phyloP scores from a whole-genome alignment of 352 stramenopile genomes.

The Pythium phragmitis region DNA sequence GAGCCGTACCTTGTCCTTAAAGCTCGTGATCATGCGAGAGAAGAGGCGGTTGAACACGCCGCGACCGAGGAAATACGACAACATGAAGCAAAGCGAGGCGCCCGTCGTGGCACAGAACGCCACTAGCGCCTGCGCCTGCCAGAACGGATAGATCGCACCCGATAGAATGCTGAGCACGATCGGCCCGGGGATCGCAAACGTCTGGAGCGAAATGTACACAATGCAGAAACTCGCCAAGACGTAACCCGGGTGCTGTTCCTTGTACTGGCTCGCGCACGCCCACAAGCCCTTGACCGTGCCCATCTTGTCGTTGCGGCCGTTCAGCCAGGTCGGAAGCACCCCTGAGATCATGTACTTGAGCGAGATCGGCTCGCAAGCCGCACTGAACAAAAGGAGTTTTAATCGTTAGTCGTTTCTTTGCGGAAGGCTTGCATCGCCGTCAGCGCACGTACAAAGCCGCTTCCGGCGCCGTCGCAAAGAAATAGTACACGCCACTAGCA shows the following conservation, averaged over 20 bases:
- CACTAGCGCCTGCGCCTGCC: slow-evolving; percentile 75
- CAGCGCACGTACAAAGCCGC: slow-evolving; percentile 55
- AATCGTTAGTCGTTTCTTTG: background rate
- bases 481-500: slow-evolving; percentile 51
- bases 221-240: slow-evolving; percentile 81
- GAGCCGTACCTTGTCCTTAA: slow-evolving; percentile 65
- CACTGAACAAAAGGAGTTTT: slow-evolving; percentile 28
- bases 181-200: slow-evolving; percentile 85
- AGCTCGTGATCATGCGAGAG: slow-evolving; percentile 67
- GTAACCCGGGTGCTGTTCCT: slow-evolving; percentile 65
- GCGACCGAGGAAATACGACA: slow-evolving; percentile 84
- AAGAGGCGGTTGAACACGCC: slow-evolving; percentile 70
- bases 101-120: slow-evolving; percentile 82
- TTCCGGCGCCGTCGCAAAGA: slow-evolving; percentile 69
- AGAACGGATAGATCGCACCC: slow-evolving; percentile 86
- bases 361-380: slow-evolving; percentile 70
- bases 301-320: slow-evolving; percentile 85
- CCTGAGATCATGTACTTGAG: slow-evolving; percentile 75
- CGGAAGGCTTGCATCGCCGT: background rate
- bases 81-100: slow-evolving; percentile 79
- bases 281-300: slow-evolving; percentile 77
- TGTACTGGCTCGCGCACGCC: slow-evolving; percentile 77
- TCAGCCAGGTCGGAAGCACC: slow-evolving; percentile 76
- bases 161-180: slow-evolving; percentile 88
- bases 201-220: slow-evolving; percentile 86